phyloP scores from a whole-genome alignment of 225 moss, liverwort and hornwort genomes.

The Takakia lepidozioides region DNA sequence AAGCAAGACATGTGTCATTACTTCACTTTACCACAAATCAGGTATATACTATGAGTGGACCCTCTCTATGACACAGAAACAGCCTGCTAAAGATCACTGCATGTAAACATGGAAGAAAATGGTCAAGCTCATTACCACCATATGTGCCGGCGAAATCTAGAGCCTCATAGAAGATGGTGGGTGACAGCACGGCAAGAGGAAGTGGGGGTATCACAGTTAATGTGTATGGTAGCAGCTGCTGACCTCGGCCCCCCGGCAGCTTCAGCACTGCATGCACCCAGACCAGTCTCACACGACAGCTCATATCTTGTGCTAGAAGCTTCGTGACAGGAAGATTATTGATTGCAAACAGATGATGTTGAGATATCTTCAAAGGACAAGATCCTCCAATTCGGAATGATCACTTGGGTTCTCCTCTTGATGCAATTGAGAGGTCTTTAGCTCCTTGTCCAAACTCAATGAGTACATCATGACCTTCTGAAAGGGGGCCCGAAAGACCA shows the following conservation, averaged over 20 bases:
- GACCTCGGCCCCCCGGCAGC: conserved; percentile 60
- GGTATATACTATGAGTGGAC: no score
- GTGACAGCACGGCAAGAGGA: conserved; percentile 61
- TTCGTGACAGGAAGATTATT: no score
- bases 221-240: conserved; percentile 51
- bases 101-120: neutral
- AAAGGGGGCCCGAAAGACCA: no score
- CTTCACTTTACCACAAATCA: neutral
- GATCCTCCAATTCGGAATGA: neutral
- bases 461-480: no score
- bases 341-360: neutral
- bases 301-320: no score
- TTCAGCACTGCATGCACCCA: conserved; percentile 52
- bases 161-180: conserved; percentile 76
- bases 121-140: conserved; percentile 40
- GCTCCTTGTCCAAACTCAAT: no score
- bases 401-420: neutral
- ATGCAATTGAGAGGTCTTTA: neutral
- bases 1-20: no score
- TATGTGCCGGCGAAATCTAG: conserved; percentile 97
- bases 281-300: no score
- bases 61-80: no score
- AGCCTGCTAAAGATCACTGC: neutral
- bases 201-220: conserved; percentile 75
- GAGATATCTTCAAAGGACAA: neutral